These are phyloP conservation scores for Corrigiola litoralis DNA, from an alignment of 179 eudicot species.

Conservation along the genomic window DNA sequence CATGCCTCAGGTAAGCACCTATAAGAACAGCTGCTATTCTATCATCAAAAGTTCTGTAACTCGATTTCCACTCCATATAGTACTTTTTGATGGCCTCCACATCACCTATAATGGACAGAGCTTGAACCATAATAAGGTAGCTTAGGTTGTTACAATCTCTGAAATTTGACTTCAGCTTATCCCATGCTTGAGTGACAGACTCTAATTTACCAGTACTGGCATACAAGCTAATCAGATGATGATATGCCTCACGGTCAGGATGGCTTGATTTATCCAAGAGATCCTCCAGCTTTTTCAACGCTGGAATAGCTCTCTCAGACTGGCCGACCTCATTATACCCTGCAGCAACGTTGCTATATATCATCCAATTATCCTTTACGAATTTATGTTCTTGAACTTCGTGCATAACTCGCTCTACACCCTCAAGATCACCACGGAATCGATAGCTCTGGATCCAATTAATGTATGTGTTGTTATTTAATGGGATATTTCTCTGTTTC, in stretches of 20 bases:
- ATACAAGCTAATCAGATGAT: constrained; percentile 45
- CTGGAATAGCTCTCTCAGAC: constrained; percentile 39
- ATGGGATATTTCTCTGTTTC: constrained; percentile 45
- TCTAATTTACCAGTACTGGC: constrained; percentile 37
- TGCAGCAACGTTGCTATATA: constrained; percentile 45
- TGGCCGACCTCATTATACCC: constrained; percentile 39
- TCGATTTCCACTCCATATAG: constrained; percentile 54
- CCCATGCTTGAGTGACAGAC: constrained; percentile 53
- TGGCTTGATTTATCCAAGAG: constrained; percentile 13
- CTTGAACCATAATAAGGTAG: constrained; percentile 47
- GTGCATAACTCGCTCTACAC: constrained; percentile 45
- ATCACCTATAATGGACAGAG: constrained; percentile 44
- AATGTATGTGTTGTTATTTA: constrained; percentile 28
- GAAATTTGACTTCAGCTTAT: constrained; percentile 36
- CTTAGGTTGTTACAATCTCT: constrained; percentile 34
- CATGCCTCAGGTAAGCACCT: constrained; percentile 41
- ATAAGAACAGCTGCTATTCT: constrained; percentile 46
- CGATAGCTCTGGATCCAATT: constrained; percentile 45
- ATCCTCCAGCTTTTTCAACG: constrained; percentile 40
- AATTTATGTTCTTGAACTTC: constrained; percentile 33
- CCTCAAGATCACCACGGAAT: constrained; percentile 36
- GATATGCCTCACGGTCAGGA: constrained; percentile 35
- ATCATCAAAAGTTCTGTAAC: constrained; percentile 39
- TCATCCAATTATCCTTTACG: constrained; percentile 35
- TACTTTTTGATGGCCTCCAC: constrained; percentile 39